Evolutionary conservation across 2,329 filamentous ascomycete genomes (phyloP), one percentile per base, ranked within the genome.

Genomic region (Eutypa lata): DNA sequence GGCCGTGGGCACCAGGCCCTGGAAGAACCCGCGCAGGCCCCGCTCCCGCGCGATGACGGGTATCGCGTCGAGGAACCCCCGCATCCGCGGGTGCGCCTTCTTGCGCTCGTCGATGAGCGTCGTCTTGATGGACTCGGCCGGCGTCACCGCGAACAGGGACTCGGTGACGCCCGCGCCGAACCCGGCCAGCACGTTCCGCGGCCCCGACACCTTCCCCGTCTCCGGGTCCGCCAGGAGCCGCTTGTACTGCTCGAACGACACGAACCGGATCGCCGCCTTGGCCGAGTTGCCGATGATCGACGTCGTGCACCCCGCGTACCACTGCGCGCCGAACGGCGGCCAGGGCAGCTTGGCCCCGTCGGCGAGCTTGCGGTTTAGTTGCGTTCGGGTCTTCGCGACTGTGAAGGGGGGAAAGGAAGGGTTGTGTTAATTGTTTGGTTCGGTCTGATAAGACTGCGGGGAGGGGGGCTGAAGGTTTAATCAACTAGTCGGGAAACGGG

Each of bases 261-360:
- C 90, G 67, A 99, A 99, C 60, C 88, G 87, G 58, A 97, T 95
- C 54, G 91, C 94, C 37, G 94, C 94, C 77, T 99, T 99, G 69
- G 94, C 81, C 50, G 91, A 95, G 75, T 99, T 99, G 56, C 94
- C 94, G 61, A 97, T 91, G 54, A 99, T 96, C 68, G 97, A 76
- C 26, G 94, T 97, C 46, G 94, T 97, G 76, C 94, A 99, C 37
- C 94, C 94, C 13, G 94, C 93, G 72, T 99, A 99, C 94, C 94
- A 99, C 72, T 96, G 91, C 63, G 75, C 79, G 47, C 94, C 94
- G 66, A 97, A 97, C 11, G 90, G 90, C 43, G 94, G 94, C 89
- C 91, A 97, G 50, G 93, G 91, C 28, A 97, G 82, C 76, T 96
- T 97, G 77, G 95, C 79, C 46, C 87, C 88, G 51, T 88, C 86